Evolutionary conservation across 2,329 filamentous ascomycete species (phyloP).

Genomic region (Thyridium curvatum): DNA sequence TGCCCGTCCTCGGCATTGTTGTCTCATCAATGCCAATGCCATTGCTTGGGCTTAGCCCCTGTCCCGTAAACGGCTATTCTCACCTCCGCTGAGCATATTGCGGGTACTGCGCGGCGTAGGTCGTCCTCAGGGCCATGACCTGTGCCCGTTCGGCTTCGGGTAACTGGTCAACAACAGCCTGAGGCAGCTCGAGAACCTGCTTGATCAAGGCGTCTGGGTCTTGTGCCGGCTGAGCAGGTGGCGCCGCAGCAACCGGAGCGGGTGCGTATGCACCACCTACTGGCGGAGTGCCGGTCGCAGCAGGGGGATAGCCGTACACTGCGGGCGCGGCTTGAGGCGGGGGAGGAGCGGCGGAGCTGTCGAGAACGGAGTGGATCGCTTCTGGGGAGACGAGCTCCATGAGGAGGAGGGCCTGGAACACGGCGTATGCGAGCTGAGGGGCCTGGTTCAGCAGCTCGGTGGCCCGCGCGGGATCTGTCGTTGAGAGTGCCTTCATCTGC

Average conservation of each 20-base stretch:
- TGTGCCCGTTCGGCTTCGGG: constrained; percentile 71
- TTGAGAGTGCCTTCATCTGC: constrained; percentile 90
- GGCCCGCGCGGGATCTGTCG: constrained; percentile 73
- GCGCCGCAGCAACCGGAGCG: constrained; percentile 25
- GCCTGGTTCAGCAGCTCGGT: constrained; percentile 82
- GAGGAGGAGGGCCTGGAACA: constrained; percentile 88
- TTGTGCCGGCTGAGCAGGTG: constrained; percentile 20
- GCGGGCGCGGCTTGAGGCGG: constrained; percentile 19
- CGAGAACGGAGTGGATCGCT: constrained; percentile 75
- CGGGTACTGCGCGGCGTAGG: constrained; percentile 34
- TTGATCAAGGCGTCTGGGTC: constrained; percentile 70
- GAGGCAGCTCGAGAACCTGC: constrained; percentile 74
- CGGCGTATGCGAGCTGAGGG: constrained; percentile 87
- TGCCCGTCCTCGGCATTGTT: too few species aligned
- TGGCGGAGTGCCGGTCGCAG: constrained; percentile 40
- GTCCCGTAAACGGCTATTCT: too few species aligned
- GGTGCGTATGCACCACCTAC: constrained; percentile 40
- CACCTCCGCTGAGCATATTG: too few species aligned
- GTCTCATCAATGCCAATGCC: too few species aligned
- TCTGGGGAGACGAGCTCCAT: constrained; percentile 88
- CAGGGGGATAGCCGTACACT: constrained; percentile 24
- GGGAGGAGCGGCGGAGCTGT: constrained; percentile 37
- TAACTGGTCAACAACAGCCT: constrained; percentile 72
- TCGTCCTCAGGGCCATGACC: constrained; percentile 69
- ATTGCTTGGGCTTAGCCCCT: too few species aligned